Conservation (phyloP, 441 rosid genomes). For the Kokia cookei region DNA sequence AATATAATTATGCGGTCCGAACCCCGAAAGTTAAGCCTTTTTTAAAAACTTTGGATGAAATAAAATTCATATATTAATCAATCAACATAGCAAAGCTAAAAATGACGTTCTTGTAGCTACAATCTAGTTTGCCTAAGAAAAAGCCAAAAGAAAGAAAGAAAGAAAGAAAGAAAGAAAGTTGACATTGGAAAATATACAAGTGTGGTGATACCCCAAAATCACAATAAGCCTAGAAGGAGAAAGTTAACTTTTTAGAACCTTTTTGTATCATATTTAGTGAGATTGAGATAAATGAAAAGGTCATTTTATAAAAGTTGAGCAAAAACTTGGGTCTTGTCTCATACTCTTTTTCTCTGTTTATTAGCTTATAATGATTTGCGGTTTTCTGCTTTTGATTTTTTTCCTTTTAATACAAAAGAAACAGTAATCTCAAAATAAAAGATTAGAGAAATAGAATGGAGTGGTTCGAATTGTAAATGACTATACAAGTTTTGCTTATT, state of each 20-base stretch:
- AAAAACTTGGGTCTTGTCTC: background rate
- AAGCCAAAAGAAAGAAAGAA: background rate
- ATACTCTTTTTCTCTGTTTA: background rate
- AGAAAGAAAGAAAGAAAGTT: background rate
- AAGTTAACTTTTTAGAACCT: background rate
- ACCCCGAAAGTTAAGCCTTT: too few relatives aligned
- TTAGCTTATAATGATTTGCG: background rate
- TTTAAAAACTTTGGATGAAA: too few relatives aligned
- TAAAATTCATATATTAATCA: too few relatives aligned
- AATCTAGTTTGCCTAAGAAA: too few relatives aligned
- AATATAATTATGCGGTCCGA: too few relatives aligned
- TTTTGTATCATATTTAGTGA: background rate
- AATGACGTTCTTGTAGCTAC: too few relatives aligned
- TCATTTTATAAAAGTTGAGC: background rate
- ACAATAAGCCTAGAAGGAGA: background rate
- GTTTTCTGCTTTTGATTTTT: background rate
- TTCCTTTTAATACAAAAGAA: background rate
- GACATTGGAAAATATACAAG: background rate
- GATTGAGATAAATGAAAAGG: background rate
- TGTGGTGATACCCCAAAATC: background rate
- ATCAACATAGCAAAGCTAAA: too few relatives aligned
- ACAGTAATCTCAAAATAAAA: background rate
- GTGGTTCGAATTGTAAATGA: too few relatives aligned
- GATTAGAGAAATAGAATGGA: too few relatives aligned
- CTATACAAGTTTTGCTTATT: background rate